Percentiles rank a stretch among this genome's conserved stretches.
phyloP scores from a whole-genome alignment of 2,329 filamentous ascomycete species.

The Trichoderma sp. region DNA sequence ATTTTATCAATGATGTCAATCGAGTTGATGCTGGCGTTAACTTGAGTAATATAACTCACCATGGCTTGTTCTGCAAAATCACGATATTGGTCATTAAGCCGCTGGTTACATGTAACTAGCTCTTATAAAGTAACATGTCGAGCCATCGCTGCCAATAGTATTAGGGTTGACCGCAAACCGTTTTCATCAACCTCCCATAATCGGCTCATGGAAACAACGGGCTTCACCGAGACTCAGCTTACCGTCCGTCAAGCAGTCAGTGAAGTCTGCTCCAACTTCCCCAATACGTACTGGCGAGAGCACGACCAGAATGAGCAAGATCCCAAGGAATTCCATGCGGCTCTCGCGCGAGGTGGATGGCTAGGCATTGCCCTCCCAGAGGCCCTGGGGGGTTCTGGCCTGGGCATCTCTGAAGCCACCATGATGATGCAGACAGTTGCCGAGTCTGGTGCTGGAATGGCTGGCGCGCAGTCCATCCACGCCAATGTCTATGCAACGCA shows the following conservation, averaged over 20 bases:
- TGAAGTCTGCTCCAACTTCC: constrained; percentile 70
- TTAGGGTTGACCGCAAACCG: not conserved
- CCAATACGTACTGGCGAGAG: constrained; percentile 77
- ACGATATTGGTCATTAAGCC: not conserved
- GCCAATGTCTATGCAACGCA: constrained; percentile 77
- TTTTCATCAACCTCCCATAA: constrained; percentile 45
- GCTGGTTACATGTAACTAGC: not conserved
- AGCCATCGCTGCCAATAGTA: not conserved
- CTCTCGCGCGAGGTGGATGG: constrained; percentile 76
- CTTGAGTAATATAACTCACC: not conserved
- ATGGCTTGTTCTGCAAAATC: not conserved
- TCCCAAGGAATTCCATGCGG: constrained; percentile 75
- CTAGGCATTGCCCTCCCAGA: constrained; percentile 80
- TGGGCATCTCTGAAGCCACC: constrained; percentile 80
- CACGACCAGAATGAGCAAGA: constrained; percentile 72
- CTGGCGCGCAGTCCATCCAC: constrained; percentile 65
- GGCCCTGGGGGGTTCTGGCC: constrained; percentile 70
- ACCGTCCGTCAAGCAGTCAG: constrained; percentile 71
- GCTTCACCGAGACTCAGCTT: constrained; percentile 74
- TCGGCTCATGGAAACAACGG: constrained; percentile 69
- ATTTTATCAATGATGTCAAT: not conserved
- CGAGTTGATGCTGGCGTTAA: not conserved
- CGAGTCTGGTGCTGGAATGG: constrained; percentile 79
- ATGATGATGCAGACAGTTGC: constrained; percentile 87
- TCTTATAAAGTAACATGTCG: not conserved